Percentiles rank a stretch among this genome's conserved stretches.
These are phyloP conservation scores for Apiospora arundinis DNA, from an alignment of 2,329 filamentous ascomycete species.

Conservation along the genomic window DNA sequence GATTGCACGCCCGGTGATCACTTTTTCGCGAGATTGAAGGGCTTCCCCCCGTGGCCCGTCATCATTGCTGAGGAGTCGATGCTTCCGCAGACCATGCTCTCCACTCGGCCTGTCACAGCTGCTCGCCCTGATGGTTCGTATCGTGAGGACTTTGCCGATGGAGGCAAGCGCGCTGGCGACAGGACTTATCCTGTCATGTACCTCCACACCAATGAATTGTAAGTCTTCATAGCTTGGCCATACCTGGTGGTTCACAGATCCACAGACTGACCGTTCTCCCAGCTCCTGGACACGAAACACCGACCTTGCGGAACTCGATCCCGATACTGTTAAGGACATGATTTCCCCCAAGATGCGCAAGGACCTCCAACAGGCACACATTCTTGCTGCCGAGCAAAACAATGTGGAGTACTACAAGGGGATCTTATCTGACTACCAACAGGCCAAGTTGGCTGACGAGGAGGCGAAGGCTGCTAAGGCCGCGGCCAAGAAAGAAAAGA, in stretches of 20 bases:
- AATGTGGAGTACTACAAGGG: constrained; percentile 84
- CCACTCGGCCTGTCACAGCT: constrained; percentile 82
- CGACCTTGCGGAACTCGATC: constrained; percentile 77
- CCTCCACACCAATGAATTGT: constrained; percentile 96
- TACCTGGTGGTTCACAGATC: background rate
- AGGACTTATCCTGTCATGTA: constrained; percentile 96
- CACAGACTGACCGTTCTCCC: background rate
- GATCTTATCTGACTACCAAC: constrained; percentile 73
- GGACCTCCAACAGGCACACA: constrained; percentile 77
- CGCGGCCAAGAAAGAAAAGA: constrained; percentile 33
- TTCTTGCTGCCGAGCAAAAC: constrained; percentile 79
- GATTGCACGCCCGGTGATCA: constrained; percentile 90
- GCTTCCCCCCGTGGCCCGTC: constrained; percentile 92
- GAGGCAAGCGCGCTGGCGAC: constrained; percentile 83
- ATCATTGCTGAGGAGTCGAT: constrained; percentile 95
- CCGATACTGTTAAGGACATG: constrained; percentile 71
- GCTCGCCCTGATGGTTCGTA: constrained; percentile 84
- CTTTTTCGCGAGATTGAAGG: constrained; percentile 92
- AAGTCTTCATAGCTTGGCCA: constrained; percentile 51
- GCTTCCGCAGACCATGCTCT: constrained; percentile 80
- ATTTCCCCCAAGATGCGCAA: constrained; percentile 82
- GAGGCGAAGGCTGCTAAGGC: constrained; percentile 42
- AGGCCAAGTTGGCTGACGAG: constrained; percentile 67
- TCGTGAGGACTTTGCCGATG: constrained; percentile 84
- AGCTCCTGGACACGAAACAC: constrained; percentile 94